phyloP scores from a whole-genome alignment of 768 basidiomycete species.

The Pulveroboletus ravenelii region DNA sequence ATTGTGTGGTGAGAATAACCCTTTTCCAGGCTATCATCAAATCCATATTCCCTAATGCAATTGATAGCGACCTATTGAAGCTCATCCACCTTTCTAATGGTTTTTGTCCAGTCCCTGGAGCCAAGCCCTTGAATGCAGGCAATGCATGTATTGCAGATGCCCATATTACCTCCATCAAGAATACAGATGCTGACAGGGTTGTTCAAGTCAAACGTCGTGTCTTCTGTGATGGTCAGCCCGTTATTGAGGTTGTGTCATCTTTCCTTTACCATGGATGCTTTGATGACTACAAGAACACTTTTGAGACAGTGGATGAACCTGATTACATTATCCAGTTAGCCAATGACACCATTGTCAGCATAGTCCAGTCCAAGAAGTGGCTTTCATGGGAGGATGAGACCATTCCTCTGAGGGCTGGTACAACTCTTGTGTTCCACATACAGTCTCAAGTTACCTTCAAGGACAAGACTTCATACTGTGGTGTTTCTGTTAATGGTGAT shows the following conservation, averaged over 20 bases:
- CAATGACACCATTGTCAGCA: conserved; percentile 78
- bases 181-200: conserved; percentile 87
- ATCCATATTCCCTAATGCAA: conserved; percentile 86
- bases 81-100: conserved; percentile 97
- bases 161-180: conserved; percentile 82
- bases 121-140: conserved; percentile 71
- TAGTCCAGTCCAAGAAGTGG: conserved; percentile 97
- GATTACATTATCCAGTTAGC: conserved; percentile 78
- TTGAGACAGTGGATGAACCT: conserved; percentile 86
- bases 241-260: conserved; percentile 90
- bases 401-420: conserved; percentile 72
- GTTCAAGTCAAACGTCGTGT: conserved; percentile 88
- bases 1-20: conserved; percentile 2
- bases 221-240: conserved; percentile 66
- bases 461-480: conserved; percentile 79
- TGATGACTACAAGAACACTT: conserved; percentile 91
- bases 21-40: conserved; percentile 92
- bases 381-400: conserved; percentile 90
- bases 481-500: conserved; percentile 77
- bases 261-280: conserved; percentile 98
- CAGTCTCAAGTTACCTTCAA: conserved; percentile 87
- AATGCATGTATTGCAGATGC: conserved; percentile 90
- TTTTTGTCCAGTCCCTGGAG: conserved; percentile 82
- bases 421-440: conserved; percentile 83
- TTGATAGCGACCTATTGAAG: conserved; percentile 93